phyloP scores from a whole-genome alignment of 2,329 filamentous ascomycete species.

The Capronia americana region DNA sequence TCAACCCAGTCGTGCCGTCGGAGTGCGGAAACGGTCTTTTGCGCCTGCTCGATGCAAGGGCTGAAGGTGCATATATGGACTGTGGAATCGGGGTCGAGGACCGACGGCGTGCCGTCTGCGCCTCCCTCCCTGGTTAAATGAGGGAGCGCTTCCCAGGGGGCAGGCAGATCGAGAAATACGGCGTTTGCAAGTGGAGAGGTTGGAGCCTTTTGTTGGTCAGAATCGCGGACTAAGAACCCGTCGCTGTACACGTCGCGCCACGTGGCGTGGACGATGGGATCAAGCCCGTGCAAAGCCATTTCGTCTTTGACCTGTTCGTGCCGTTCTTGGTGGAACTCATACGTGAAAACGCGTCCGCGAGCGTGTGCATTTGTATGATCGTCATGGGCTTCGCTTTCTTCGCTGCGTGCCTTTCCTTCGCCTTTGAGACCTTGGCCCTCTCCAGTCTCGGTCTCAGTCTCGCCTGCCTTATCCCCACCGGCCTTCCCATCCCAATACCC shows the following conservation, averaged over 20 bases:
- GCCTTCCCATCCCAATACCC: conserved; percentile 40
- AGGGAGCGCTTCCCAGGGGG: conserved; percentile 57
- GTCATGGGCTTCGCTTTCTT: background rate
- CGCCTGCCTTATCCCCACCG: conserved; percentile 32
- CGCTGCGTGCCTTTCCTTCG: background rate
- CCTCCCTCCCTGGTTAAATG: conserved; percentile 51
- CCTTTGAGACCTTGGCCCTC: background rate
- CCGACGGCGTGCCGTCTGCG: conserved; percentile 48
- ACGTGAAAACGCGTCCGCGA: conserved; percentile 57
- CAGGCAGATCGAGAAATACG: conserved; percentile 59
- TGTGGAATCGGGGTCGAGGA: conserved; percentile 73
- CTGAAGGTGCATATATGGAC: conserved; percentile 91
- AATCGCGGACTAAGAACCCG: conserved; percentile 50
- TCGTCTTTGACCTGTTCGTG: conserved; percentile 51
- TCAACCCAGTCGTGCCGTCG: conserved; percentile 85
- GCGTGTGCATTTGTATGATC: too few relatives aligned
- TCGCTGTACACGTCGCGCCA: conserved; percentile 59
- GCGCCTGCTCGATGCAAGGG: conserved; percentile 96
- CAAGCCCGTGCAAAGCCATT: conserved; percentile 52
- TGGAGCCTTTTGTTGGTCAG: background rate
- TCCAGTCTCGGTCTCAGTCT: too few relatives aligned
- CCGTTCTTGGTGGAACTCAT: conserved; percentile 57
- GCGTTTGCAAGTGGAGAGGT: conserved; percentile 53
- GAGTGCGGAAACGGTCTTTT: conserved; percentile 79
- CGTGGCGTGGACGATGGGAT: conserved; percentile 52